A percentile compares a stretch with the other conserved stretches of the same genome.
phyloP scores from a whole-genome alignment of 2,329 filamentous ascomycete species.

The Apiospora saccharicola region DNA sequence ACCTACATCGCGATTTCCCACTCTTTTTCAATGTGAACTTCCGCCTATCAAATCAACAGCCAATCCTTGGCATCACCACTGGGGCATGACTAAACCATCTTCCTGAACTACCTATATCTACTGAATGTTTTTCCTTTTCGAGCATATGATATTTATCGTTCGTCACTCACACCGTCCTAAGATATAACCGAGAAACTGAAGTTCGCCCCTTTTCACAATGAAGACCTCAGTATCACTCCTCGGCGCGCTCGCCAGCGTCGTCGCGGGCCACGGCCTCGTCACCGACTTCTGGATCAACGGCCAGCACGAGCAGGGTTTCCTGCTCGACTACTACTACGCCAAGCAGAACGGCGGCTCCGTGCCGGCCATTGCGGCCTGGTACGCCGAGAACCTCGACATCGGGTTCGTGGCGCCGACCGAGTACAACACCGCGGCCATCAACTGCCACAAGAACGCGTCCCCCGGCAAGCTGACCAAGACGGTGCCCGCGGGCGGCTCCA shows the following conservation, averaged over 20 bases:
- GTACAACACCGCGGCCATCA: conserved; percentile 51
- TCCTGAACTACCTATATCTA: neutral
- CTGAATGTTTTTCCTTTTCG: too few relatives aligned
- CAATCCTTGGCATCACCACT: neutral
- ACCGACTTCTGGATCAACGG: conserved; percentile 58
- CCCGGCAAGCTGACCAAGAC: conserved; percentile 42
- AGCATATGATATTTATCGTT: too few relatives aligned
- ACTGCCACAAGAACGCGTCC: conserved; percentile 52
- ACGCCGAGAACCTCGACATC: conserved; percentile 49
- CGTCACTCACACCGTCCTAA: too few relatives aligned
- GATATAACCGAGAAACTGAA: neutral
- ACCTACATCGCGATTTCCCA: neutral
- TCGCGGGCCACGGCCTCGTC: conserved; percentile 52
- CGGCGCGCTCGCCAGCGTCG: conserved; percentile 38
- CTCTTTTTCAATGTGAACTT: neutral
- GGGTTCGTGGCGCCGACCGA: conserved; percentile 56
- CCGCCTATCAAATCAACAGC: neutral
- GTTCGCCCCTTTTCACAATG: neutral
- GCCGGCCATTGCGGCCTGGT: conserved; percentile 41
- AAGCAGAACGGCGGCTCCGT: conserved; percentile 38
- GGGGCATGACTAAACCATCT: neutral
- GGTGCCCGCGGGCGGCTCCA: conserved; percentile 44
- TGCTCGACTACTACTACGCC: conserved; percentile 44
- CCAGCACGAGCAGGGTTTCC: conserved; percentile 38
- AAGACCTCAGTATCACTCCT: conserved; percentile 34